Evolutionary conservation across 176 grass and related monocot genomes (phyloP), one percentile per base, ranked within the genome.

Genomic region (Carex scoparia): DNA sequence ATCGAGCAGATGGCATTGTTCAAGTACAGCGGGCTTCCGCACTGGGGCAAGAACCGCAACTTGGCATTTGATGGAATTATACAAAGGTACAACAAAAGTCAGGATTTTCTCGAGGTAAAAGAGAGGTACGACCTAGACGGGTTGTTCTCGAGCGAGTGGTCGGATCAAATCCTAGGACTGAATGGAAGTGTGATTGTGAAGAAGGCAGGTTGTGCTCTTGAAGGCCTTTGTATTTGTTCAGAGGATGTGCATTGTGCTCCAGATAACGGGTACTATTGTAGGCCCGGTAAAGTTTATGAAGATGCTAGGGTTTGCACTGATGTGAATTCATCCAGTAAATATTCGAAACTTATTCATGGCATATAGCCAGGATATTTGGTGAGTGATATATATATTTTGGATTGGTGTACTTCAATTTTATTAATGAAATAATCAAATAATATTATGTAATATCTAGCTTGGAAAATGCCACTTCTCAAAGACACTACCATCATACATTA

Each of bases 11-110:
- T 94, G 87, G 89, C 85, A 23, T 63, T 91, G 62, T 60, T 79
- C 76, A 94, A 89, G 85, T 94, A 94, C 57, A 48, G 55, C n/a
- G 92, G 89, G 11, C 9, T 94, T 8, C 92, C 92, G 2, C 89
- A 94, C 70, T 91, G 92, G 92, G 92, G 92, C 0, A 94, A 94
- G 92, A 94, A 94, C 82, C 89, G 72, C 61, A 91, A 91, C 61
- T 51, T 88, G 1, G 89, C 86, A 5, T 94, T 94, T 53, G 54
- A 85, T 0, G 81, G 84, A 3, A 33, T 84, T 27, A 65, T 55
- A 8, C 59, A n/a, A 28, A 90, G 75, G 81, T 72, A 85, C 65
- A 82, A 70, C 1, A 84, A 48, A 12, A 75, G 60, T 18, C 10
- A 9, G 67, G 67, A 31, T 82, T 93, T 93, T 81, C 19, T 87